Conservation (phyloP, 139 green algal genomes). For the Coelastrella sp. region DNA sequence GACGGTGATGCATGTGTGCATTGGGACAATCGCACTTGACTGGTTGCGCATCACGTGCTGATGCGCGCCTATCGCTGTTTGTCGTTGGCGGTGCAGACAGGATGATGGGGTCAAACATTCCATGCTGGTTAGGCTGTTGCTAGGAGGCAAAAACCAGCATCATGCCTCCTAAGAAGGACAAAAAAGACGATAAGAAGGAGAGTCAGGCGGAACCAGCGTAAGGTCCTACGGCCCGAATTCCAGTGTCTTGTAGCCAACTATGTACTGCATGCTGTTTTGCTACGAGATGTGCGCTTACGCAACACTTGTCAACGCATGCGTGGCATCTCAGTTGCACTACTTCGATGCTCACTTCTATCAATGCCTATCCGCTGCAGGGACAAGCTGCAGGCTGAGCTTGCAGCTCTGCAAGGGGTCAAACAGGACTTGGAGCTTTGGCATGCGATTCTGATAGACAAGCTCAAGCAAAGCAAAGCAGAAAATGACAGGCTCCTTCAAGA, state of each 20-base stretch:
- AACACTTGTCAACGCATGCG: too few relatives aligned
- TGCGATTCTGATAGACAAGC: slow-evolving; percentile 70
- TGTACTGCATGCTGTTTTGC: background rate
- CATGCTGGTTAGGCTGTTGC: too few relatives aligned
- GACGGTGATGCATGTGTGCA: too few relatives aligned
- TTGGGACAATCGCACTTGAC: too few relatives aligned
- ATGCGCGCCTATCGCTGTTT: too few relatives aligned
- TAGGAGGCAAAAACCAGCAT: background rate
- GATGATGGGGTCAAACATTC: too few relatives aligned
- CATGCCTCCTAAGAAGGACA: slow-evolving; percentile 68
- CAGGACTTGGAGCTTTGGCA: slow-evolving; percentile 64
- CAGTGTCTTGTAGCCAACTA: background rate
- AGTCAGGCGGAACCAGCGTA: slow-evolving; percentile 48
- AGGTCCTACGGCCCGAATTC: background rate
- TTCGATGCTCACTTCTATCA: background rate
- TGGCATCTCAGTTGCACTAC: too few relatives aligned
- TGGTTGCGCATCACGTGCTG: too few relatives aligned
- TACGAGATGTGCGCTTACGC: too few relatives aligned
- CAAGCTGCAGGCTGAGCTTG: slow-evolving; percentile 55
- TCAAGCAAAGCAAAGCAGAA: slow-evolving; percentile 66
- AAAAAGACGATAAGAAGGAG: slow-evolving; percentile 63
- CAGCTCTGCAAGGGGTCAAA: slow-evolving; percentile 33
- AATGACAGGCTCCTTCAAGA: slow-evolving; percentile 67
- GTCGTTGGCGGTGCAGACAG: too few relatives aligned
- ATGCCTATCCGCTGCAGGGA: slow-evolving; percentile 43